phyloP scores from a whole-genome alignment of 202 grass and related monocot species.

The Carex arenaria region DNA sequence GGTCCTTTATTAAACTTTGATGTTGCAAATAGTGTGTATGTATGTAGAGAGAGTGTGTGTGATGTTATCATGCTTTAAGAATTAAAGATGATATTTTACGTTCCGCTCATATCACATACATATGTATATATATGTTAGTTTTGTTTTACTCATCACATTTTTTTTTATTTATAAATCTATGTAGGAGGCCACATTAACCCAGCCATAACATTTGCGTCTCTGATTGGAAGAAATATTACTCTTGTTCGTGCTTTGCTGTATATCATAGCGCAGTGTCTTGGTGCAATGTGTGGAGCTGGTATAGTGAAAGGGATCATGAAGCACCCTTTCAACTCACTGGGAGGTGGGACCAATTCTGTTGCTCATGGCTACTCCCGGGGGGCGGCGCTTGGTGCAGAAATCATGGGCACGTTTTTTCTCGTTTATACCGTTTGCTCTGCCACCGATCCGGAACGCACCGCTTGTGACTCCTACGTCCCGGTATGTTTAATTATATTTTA shows the following conservation, averaged over 20 bases:
- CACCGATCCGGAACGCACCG: slow-evolving; percentile 57
- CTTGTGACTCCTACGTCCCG: slow-evolving; percentile 44
- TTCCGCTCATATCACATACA: too few relatives aligned
- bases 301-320: slow-evolving; percentile 60
- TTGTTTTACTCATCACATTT: not conserved
- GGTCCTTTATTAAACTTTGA: slow-evolving; percentile 9
- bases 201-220: slow-evolving; percentile 54
- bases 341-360: slow-evolving; percentile 54
- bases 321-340: slow-evolving; percentile 25
- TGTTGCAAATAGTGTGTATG: too few relatives aligned
- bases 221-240: slow-evolving; percentile 56
- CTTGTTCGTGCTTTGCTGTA: slow-evolving; percentile 40
- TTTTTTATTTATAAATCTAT: not conserved
- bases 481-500: not conserved
- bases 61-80: too few relatives aligned
- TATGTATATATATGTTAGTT: not conserved
- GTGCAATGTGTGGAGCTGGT: slow-evolving; percentile 62
- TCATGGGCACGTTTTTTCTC: slow-evolving; percentile 67
- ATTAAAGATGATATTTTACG: too few relatives aligned
- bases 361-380: not conserved
- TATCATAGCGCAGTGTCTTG: slow-evolving; percentile 65
- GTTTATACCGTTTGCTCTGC: slow-evolving; percentile 59
- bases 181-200: slow-evolving; percentile 77
- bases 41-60: not conserved
- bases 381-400: slow-evolving; percentile 43